Base-by-base conservation (phyloP, 2,329 filamentous ascomycete species). In the Chaetomium globosum region DNA sequence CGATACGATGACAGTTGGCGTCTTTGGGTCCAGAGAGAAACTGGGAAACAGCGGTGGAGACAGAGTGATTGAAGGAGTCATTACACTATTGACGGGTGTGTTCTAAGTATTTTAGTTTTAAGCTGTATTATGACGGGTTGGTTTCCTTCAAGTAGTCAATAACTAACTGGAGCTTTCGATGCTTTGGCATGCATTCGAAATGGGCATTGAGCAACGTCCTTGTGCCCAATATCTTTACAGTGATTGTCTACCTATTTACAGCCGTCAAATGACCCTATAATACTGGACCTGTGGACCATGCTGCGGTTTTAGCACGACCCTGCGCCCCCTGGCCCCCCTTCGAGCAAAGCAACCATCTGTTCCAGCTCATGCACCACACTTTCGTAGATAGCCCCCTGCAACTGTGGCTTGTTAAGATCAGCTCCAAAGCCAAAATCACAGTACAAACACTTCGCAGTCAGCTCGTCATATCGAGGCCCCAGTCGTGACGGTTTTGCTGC, bases 1-100 rank as follows among this genome's bases (percentile, higher is more conserved):
- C 0, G 67, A 68, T 8, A 19, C 23, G 0, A 67, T 72, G 68
- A 67, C 66, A 1, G 67, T 73, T 30, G 72, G 71, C 5, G 70
- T 73, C 4, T 73, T 73, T 65, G 71, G 71, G 2, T 54, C 70
- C 0, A 21, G 30, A 1, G 0, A 16, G 2, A 66, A 49, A 53
- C 21, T 71, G 30, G 67, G 67, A 2, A 12, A 30, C 1, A 19
- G 39, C 3, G 66, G 56, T 1, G 64, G 65, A 5, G 21, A 19
- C 2, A 39, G 52, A 9, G 43, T 70, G 21, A 51, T 72, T 9
- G 51, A 58, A 1, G 33, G 46, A 0, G 39, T 72, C 23, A 61
- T 60, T 4, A 36, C 51, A 26, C 19, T 62, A 1, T 43, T 72
- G 48, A 55, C 3, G 8, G 49, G 51, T 4, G 13, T 64, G 10